phyloP scores from a whole-genome alignment of 805 yeast genomes.

The Clavispora asparagi region DNA sequence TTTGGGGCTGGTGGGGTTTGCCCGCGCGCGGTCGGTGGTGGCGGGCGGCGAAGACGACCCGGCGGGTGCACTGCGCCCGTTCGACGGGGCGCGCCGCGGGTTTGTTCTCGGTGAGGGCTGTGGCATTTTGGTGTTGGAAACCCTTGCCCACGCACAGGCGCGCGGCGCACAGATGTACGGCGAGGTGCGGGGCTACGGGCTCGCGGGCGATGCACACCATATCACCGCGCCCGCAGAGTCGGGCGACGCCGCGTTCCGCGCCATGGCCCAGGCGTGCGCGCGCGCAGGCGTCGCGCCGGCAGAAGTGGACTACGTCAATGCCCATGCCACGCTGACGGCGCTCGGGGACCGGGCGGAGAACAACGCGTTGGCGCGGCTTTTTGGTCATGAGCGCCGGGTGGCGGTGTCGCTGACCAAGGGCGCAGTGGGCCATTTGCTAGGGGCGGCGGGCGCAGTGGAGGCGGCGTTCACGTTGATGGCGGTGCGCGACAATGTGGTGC shows the following conservation, averaged over 20 bases:
- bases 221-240: conserved; percentile 83
- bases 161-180: conserved; percentile 66
- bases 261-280: conserved; percentile 74
- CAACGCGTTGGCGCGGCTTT: conserved; percentile 57
- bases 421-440: conserved; percentile 87
- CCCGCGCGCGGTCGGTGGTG: conserved; percentile 78
- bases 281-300: conserved; percentile 42
- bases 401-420: conserved; percentile 83
- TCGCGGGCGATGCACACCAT: conserved; percentile 88
- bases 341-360: conserved; percentile 90
- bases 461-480: conserved; percentile 75
- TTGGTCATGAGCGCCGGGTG: conserved; percentile 34
- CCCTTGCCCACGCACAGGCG: conserved; percentile 63
- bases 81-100: conserved; percentile 73
- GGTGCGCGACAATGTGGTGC: conserved; percentile 50
- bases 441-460: conserved; percentile 96
- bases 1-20: too few relatives aligned
- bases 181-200: conserved; percentile 82
- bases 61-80: conserved; percentile 72
- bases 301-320: conserved; percentile 75
- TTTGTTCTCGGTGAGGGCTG: conserved; percentile 94
- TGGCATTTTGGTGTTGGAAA: conserved; percentile 75
- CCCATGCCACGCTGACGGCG: conserved; percentile 93
- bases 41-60: conserved; percentile 62
- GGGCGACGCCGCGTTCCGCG: conserved; percentile 79